Evolutionary conservation across 2,329 filamentous ascomycete species (phyloP).

Genomic region (Helminthosporium solani): DNA sequence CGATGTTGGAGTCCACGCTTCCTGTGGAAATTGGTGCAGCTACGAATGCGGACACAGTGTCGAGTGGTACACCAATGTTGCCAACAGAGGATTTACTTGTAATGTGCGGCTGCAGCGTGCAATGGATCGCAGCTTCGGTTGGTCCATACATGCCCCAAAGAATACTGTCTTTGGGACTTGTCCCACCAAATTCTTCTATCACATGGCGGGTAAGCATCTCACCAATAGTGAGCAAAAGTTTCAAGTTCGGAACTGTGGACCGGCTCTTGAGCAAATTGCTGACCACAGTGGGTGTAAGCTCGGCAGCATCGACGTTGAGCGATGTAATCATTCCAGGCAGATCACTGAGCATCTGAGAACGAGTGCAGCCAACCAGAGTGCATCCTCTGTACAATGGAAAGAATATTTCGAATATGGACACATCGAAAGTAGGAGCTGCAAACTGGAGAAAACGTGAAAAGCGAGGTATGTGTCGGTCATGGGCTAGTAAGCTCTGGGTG

Average conservation of each 20-base stretch:
- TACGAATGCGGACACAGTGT: conserved; percentile 78
- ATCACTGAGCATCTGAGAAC: conserved; percentile 71
- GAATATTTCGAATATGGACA: conserved; percentile 93
- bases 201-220: conserved; percentile 85
- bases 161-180: conserved; percentile 57
- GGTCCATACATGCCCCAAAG: conserved; percentile 94
- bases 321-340: conserved; percentile 65
- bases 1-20: conserved; percentile 36
- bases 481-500: conserved; percentile 79
- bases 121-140: conserved; percentile 90
- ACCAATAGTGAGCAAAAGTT: conserved; percentile 79
- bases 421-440: conserved; percentile 88
- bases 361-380: conserved; percentile 71
- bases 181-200: conserved; percentile 74
- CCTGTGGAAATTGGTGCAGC: conserved; percentile 49
- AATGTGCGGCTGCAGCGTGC: conserved; percentile 71
- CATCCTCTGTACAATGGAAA: conserved; percentile 74
- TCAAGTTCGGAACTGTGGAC: conserved; percentile 65
- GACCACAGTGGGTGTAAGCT: conserved; percentile 85
- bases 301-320: conserved; percentile 76
- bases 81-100: conserved; percentile 57
- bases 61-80: conserved; percentile 75
- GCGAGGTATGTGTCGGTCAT: conserved; percentile 71
- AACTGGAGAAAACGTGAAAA: conserved; percentile 88
- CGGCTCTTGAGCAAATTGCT: conserved; percentile 72